These are phyloP conservation scores for Pseudozyma hubeiensis DNA, from an alignment of 1,284 basidiomycete genomes.

Conservation along the genomic window DNA sequence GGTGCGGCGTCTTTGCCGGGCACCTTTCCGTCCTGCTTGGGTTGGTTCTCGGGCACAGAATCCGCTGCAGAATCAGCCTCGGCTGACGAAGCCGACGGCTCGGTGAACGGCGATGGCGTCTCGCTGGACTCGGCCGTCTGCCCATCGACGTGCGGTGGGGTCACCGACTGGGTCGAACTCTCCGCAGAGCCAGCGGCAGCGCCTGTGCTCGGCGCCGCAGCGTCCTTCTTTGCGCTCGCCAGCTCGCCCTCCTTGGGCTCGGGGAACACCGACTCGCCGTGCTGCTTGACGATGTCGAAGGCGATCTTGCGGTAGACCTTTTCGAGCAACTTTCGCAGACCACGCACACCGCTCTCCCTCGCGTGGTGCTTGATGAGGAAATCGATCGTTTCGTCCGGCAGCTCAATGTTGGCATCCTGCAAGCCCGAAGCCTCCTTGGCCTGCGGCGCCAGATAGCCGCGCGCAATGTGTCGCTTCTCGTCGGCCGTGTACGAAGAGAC, in stretches of 20 bases:
- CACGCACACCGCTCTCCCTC: slow-evolving; percentile 83
- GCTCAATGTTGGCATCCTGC: slow-evolving; percentile 61
- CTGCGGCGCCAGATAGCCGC: slow-evolving; percentile 90
- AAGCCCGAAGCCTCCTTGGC: slow-evolving; percentile 91
- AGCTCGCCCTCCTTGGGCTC: slow-evolving; percentile 73
- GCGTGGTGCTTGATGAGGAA: slow-evolving; percentile 95
- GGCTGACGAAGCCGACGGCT: slow-evolving; percentile 34
- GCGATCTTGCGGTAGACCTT: slow-evolving; percentile 98
- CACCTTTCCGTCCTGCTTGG: slow-evolving; percentile 42
- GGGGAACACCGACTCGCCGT: slow-evolving; percentile 88
- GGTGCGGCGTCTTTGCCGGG: slow-evolving; percentile 51
- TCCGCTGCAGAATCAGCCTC: slow-evolving; percentile 7
- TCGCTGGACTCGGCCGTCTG: slow-evolving; percentile 11
- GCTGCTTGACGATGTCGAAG: slow-evolving; percentile 87
- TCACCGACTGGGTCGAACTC: slow-evolving; percentile 67
- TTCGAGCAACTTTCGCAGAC: slow-evolving; percentile 62
- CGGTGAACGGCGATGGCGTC: slow-evolving; percentile 31
- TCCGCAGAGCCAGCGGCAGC: slow-evolving; percentile 40
- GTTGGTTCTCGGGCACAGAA: slow-evolving; percentile 30
- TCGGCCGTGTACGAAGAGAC: slow-evolving; percentile 89
- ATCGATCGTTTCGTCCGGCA: slow-evolving; percentile 77
- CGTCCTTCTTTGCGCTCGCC: slow-evolving; percentile 51
- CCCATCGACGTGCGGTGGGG: slow-evolving; percentile 59
- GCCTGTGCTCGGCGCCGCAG: slow-evolving; percentile 1
- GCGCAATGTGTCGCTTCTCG: slow-evolving; percentile 93